Conservation (phyloP, 208 protist genomes). For the Trichomonas vaginalis region DNA sequence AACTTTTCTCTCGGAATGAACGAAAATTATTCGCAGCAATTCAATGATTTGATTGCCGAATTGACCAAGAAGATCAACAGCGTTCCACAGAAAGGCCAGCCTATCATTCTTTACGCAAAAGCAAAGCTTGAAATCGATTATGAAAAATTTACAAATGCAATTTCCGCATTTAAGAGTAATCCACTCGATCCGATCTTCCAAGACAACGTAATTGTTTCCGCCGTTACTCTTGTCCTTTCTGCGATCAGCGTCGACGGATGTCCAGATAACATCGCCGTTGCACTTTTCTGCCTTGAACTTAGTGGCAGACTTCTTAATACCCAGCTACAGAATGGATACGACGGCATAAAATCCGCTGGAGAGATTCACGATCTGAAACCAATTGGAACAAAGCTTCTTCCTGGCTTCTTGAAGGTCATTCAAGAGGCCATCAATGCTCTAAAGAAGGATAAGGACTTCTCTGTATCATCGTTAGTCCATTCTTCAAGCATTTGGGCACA, state of each 20-base stretch:
- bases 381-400: background rate
- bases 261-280: background rate
- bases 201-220: background rate
- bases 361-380: background rate
- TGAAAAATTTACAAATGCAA: background rate
- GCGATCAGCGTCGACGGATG: background rate
- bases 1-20: background rate
- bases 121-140: background rate
- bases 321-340: background rate
- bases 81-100: background rate
- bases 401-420: background rate
- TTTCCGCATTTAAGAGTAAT: background rate
- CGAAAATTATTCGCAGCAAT: background rate
- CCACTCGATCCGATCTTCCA: background rate
- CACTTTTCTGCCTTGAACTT: background rate
- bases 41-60: background rate
- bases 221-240: background rate
- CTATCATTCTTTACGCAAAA: background rate
- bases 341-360: background rate
- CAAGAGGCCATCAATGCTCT: background rate
- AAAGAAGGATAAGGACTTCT: background rate
- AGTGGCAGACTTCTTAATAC: background rate
- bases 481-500: background rate
- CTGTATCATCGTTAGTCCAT: background rate
- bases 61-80: background rate